Conservation (phyloP, 148 eudicot species). For the Rheum nobile region DNA sequence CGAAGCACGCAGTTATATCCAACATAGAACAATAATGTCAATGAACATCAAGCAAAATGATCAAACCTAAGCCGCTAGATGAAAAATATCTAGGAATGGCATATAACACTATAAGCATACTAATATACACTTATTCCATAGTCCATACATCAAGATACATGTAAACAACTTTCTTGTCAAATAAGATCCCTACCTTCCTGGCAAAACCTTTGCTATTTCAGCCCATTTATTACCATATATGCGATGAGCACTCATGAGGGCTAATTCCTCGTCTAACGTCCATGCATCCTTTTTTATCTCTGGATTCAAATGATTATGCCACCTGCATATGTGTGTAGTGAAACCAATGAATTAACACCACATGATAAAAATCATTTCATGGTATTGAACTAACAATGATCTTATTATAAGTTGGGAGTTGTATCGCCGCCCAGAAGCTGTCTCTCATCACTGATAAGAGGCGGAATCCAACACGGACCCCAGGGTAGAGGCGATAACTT, state of each 20-base stretch:
- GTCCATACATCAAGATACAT: background rate
- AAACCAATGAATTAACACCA: conserved; percentile 2
- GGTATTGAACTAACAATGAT: background rate
- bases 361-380: background rate
- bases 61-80: background rate
- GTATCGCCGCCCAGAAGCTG: background rate
- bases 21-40: background rate
- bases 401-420: background rate
- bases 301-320: conserved; percentile 87
- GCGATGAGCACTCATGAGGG: conserved; percentile 57
- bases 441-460: background rate
- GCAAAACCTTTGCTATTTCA: conserved; percentile 65
- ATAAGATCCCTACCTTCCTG: conserved; percentile 43
- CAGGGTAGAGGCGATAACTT: background rate
- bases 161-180: background rate
- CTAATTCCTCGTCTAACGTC: conserved; percentile 56
- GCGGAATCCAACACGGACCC: background rate
- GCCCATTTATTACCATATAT: conserved; percentile 76
- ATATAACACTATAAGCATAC: too few relatives aligned
- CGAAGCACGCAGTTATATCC: background rate
- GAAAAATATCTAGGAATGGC: background rate
- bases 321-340: conserved; percentile 25
- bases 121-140: too few relatives aligned
- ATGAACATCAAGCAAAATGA: background rate
- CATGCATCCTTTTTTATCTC: conserved; percentile 65